phyloP scores from a whole-genome alignment of 2,329 filamentous ascomycete genomes.

The Epichloe hybrida region DNA sequence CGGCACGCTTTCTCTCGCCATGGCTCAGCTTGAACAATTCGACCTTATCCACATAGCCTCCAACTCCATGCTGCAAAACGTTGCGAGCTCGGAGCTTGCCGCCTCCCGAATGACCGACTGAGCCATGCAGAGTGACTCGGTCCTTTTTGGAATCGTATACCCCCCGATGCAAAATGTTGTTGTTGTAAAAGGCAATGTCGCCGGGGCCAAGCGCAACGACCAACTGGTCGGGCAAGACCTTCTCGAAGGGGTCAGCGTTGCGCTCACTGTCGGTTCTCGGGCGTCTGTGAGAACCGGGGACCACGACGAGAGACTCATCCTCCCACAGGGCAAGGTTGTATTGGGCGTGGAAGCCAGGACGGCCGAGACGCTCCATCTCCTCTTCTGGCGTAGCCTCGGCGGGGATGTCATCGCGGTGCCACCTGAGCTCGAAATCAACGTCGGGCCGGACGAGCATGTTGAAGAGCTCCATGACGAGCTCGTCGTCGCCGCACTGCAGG shows the following conservation, averaged over 20 bases:
- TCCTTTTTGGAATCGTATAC: conserved; percentile 47
- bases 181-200: conserved; percentile 74
- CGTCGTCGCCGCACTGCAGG: conserved; percentile 40
- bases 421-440: conserved; percentile 57
- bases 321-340: conserved; percentile 76
- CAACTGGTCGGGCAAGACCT: conserved; percentile 46
- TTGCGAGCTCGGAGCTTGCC: conserved; percentile 49
- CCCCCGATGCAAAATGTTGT: conserved; percentile 71
- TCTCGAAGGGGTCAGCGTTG: conserved; percentile 50
- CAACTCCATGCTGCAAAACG: conserved; percentile 62
- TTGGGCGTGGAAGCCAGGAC: conserved; percentile 62
- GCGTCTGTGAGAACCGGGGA: conserved; percentile 63
- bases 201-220: conserved; percentile 55
- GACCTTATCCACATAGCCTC: conserved; percentile 47
- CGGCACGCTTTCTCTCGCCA: conserved; percentile 34
- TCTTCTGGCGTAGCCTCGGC: conserved; percentile 51
- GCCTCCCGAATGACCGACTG: conserved; percentile 47
- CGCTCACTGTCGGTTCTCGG: conserved; percentile 59
- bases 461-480: conserved; percentile 75
- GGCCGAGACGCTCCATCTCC: conserved; percentile 46
- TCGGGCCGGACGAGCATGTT: conserved; percentile 72
- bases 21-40: conserved; percentile 38
- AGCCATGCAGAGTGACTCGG: conserved; percentile 59
- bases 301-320: conserved; percentile 59
- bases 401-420: conserved; percentile 77